Evolutionary conservation across 257 asterid genomes (phyloP).

Genomic region (Capsicum pubescens): DNA sequence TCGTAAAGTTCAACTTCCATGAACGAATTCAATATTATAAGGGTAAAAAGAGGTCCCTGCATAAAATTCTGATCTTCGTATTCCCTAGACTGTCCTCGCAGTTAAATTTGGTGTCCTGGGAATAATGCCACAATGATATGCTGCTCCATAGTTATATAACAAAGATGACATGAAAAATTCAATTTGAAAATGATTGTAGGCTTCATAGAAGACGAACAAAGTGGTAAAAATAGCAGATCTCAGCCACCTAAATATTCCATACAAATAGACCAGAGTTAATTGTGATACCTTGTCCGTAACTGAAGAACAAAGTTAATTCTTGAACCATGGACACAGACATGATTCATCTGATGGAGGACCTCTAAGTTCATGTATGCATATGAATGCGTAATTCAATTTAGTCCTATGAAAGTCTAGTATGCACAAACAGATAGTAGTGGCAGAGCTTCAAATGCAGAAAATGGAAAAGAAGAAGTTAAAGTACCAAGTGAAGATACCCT

Average conservation of each 20-base stretch:
- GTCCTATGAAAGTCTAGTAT: background rate
- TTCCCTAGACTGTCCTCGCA: background rate
- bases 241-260: constrained; percentile 14
- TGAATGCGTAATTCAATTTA: background rate
- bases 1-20: background rate
- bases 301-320: background rate
- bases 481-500: constrained; percentile 55
- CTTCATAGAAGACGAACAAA: background rate
- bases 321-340: background rate
- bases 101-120: background rate
- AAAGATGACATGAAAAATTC: background rate
- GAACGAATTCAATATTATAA: background rate
- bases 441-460: constrained; percentile 20
- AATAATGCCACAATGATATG: background rate
- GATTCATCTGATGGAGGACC: background rate
- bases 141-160: background rate
- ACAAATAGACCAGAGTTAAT: constrained; percentile 7
- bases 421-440: background rate
- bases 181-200: background rate
- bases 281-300: background rate
- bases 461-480: constrained; percentile 19
- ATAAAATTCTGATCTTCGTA: background rate
- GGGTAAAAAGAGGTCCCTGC: background rate
- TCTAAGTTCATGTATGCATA: background rate
- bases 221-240: background rate